Percentiles rank a stretch among this genome's conserved stretches.
These are phyloP conservation scores for Fusarium coicis DNA, from an alignment of 2,329 filamentous ascomycete species.

Conservation along the genomic window DNA sequence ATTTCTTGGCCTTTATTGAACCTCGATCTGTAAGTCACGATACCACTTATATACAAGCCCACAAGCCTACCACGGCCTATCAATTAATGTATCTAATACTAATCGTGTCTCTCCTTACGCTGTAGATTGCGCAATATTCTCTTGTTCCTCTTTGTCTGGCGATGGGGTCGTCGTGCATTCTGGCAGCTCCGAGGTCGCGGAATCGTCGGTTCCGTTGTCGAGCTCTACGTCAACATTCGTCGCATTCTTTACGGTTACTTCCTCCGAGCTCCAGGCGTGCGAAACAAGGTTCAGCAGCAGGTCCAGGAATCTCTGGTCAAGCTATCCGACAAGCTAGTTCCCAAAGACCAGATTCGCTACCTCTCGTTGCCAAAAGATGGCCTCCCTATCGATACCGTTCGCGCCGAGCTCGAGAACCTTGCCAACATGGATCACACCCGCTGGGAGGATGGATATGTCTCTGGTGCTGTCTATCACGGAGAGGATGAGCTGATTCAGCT, in stretches of 20 bases:
- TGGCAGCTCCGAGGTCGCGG: constrained; percentile 92
- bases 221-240: constrained; percentile 77
- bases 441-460: constrained; percentile 96
- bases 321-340: constrained; percentile 85
- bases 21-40: constrained; percentile 72
- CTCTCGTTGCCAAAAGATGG: constrained; percentile 84
- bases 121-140: constrained; percentile 85
- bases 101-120: not conserved
- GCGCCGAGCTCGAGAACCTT: constrained; percentile 81
- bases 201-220: constrained; percentile 78
- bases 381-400: constrained; percentile 81
- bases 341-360: constrained; percentile 77
- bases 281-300: constrained; percentile 85
- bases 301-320: constrained; percentile 83
- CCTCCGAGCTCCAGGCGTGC: constrained; percentile 86
- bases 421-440: constrained; percentile 90
- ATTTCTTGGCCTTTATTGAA: constrained; percentile 71
- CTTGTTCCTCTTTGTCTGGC: constrained; percentile 87
- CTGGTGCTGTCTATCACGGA: constrained; percentile 95
- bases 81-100: not conserved
- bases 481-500: constrained; percentile 83
- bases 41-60: not conserved
- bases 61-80: not conserved
- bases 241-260: constrained; percentile 86
- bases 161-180: constrained; percentile 82